Percentiles rank a stretch among this genome's conserved stretches.
phyloP scores from a whole-genome alignment of 148 eudicot genomes.

The Pharnaceum exiguum region DNA sequence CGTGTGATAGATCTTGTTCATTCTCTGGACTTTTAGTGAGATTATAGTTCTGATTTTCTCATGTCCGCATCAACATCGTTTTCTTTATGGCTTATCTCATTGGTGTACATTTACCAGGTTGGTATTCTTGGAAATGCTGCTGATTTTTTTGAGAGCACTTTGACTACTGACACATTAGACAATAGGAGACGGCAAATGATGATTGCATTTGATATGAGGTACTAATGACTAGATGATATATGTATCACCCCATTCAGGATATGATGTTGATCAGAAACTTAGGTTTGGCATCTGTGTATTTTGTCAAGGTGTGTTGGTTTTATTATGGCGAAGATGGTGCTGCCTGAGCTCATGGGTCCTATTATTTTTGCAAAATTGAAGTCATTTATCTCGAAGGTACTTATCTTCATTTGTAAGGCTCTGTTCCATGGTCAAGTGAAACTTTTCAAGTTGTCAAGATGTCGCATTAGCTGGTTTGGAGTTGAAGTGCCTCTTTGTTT shows the following conservation, averaged over 20 bases:
- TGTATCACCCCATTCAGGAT: not conserved
- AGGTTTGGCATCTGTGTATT: not conserved
- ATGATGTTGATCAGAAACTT: not conserved
- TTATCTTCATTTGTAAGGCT: not conserved
- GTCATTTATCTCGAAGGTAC: constrained; percentile 81
- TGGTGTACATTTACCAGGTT: constrained; percentile 42
- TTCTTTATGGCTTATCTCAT: constrained; percentile 4
- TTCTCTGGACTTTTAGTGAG: constrained; percentile 1
- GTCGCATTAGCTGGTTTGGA: not conserved
- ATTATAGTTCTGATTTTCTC: not conserved
- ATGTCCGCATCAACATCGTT: not conserved
- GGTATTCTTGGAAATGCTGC: constrained; percentile 97
- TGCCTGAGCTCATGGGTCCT: constrained; percentile 95
- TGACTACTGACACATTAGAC: constrained; percentile 34
- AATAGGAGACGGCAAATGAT: constrained; percentile 75
- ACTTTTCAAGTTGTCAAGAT: not conserved
- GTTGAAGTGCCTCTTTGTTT: not conserved
- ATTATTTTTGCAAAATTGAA: constrained; percentile 64
- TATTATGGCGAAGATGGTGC: constrained; percentile 94
- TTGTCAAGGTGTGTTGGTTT: constrained; percentile 82
- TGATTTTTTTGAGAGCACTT: constrained; percentile 56
- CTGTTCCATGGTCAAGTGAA: not conserved
- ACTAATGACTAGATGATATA: constrained; percentile 7
- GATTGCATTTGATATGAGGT: constrained; percentile 99
- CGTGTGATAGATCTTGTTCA: not conserved